phyloP scores from a whole-genome alignment of 2,329 filamentous ascomycete species.

The Hypomyces rosellus region DNA sequence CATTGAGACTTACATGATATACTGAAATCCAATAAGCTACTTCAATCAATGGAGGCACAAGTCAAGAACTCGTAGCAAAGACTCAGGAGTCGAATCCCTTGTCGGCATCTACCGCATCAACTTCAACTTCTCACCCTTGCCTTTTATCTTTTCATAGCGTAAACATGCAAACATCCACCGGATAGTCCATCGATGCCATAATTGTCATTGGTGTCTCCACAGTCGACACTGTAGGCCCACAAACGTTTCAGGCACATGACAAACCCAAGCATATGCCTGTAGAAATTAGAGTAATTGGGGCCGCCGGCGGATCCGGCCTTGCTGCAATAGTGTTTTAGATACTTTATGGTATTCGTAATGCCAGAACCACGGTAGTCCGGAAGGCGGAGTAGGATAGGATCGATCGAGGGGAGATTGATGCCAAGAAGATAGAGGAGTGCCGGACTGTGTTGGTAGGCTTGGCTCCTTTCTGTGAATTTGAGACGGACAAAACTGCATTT shows the following conservation, averaged over 20 bases:
- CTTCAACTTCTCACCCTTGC: constrained; percentile 46
- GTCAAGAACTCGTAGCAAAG: constrained; percentile 11
- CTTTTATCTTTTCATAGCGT: constrained; percentile 44
- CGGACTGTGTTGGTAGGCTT: constrained; percentile 29
- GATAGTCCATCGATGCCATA: constrained; percentile 34
- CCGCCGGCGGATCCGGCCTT: constrained; percentile 28
- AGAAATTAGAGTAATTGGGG: constrained; percentile 42
- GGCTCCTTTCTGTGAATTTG: constrained; percentile 16
- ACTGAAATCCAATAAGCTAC: no score
- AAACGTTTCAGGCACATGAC: constrained; percentile 32
- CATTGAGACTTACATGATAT: no score
- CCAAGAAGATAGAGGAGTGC: constrained; percentile 18
- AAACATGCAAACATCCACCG: constrained; percentile 37
- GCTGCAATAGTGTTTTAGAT: constrained; percentile 27
- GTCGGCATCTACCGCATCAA: constrained; percentile 27
- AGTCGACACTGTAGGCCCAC: constrained; percentile 35
- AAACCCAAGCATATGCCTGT: constrained; percentile 44
- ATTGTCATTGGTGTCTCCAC: constrained; percentile 38
- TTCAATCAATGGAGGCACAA: background rate
- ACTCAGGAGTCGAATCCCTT: constrained; percentile 23
- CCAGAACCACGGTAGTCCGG: constrained; percentile 34
- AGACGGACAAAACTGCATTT: background rate
- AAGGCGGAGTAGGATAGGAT: constrained; percentile 21
- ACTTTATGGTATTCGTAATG: constrained; percentile 28
- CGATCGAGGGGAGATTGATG: constrained; percentile 23